A percentile compares a stretch with the other conserved stretches of the same genome.
These are phyloP conservation scores for Pterocarpus santalinus DNA, from an alignment of 306 rosid species.

Conservation along the genomic window DNA sequence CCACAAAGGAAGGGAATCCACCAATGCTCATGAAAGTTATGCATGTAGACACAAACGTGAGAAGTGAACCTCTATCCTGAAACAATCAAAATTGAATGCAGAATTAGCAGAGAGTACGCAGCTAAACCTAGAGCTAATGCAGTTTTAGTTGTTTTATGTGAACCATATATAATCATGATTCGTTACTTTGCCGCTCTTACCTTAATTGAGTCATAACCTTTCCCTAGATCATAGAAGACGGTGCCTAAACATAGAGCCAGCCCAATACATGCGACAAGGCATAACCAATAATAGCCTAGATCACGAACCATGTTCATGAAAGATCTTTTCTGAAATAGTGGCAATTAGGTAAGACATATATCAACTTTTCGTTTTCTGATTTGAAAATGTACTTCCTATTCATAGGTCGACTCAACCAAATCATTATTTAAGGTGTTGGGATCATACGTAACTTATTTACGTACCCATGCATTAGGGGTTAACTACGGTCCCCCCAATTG, in stretches of 20 bases:
- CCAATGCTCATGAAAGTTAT: constrained; percentile 88
- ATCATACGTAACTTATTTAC: too few species aligned
- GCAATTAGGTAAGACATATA: too few species aligned
- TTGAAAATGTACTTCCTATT: too few species aligned
- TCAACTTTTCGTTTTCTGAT: too few species aligned
- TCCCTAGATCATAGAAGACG: constrained; percentile 51
- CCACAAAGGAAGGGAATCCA: constrained; percentile 90
- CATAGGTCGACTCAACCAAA: too few species aligned
- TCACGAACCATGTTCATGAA: constrained; percentile 71
- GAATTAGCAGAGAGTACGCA: neutral
- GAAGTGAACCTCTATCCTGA: constrained; percentile 76
- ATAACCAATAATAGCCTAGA: constrained; percentile 79
- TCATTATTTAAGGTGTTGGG: too few species aligned
- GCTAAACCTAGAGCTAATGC: neutral
- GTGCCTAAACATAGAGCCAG: constrained; percentile 58
- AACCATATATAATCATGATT: neutral
- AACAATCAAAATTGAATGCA: constrained; percentile 22
- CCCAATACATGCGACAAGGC: constrained; percentile 58
- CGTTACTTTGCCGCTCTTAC: constrained; percentile 41
- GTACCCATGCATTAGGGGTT: too few species aligned
- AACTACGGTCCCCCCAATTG: too few species aligned
- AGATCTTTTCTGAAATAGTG: too few species aligned
- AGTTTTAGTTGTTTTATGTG: too few species aligned
- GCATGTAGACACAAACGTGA: constrained; percentile 70
- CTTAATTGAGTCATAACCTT: constrained; percentile 56